Base-by-base conservation (phyloP, 306 rosid genomes). In the Arachis stenosperma region DNA sequence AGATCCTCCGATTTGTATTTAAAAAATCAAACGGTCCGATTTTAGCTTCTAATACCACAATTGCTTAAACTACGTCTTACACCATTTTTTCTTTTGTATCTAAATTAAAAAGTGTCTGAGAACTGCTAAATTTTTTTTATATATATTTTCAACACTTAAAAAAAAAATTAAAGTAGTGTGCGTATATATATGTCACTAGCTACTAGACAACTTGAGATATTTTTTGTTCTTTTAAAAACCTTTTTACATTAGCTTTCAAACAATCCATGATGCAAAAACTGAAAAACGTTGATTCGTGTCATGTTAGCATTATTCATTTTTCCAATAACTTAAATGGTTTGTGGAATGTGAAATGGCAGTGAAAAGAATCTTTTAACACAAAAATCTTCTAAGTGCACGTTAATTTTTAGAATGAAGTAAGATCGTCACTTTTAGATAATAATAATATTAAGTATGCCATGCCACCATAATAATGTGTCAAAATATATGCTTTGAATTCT, bases 351-450 rank as follows among this genome's bases (percentile, higher is more conserved):
- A 74, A 64, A 52, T 36, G 59, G 3, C 47, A 6, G 44, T 39
- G 62, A 61, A 73, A 61, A 37, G 62, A 61, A 73, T 61, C 61
- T 73, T 61, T 30, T 55, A 22, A 69, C 27, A 11, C 57, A n/a
- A 52, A 13, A 52, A 52, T 52, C 57, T 52, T 13, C 57, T n/a
- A n/a, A 2, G 22, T 13, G 27, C 57, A 52, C 57, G 0, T 52
- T 22, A 52, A 6, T n/a, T 52, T 52, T 52, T 8, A 51, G 22
- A 50, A 13, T 13, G 4, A 48, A 48, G 13, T 10, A 48, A 8
- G 13, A 10, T 48, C 2, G 4, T 10, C 37, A 33, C 37, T 33
- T 33, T 33, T 2, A 33, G 37, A 33, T 33, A 2, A 33, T 33
- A 33, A 33, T 33, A 33, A 33, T 33, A 46, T 46, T 9, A 46